phyloP scores from a whole-genome alignment of 306 rosid genomes.

The Sesbania bispinosa region DNA sequence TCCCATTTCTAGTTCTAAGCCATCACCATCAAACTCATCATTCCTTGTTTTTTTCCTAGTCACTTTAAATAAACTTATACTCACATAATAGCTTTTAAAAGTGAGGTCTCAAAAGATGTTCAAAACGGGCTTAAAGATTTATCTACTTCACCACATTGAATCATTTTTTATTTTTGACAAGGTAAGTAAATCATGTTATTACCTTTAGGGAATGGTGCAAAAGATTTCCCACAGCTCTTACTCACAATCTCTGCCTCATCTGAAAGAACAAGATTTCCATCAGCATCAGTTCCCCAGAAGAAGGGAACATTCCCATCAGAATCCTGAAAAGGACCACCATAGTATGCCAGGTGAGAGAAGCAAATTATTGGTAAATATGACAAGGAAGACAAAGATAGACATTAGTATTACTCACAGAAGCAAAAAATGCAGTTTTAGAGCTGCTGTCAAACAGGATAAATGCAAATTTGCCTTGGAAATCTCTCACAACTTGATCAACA shows the following conservation, averaged over 20 bases:
- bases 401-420: constrained; percentile 61
- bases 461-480: constrained; percentile 86
- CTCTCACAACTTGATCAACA: constrained; percentile 92
- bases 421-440: constrained; percentile 57
- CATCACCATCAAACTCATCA: neutral
- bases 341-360: constrained; percentile 1
- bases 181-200: constrained; percentile 9
- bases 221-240: constrained; percentile 89
- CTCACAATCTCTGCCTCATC: constrained; percentile 60
- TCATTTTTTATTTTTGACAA: too few relatives aligned
- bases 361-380: neutral
- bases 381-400: neutral
- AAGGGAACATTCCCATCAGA: constrained; percentile 80
- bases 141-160: neutral
- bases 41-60: neutral
- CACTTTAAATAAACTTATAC: neutral
- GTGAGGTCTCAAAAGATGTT: constrained; percentile 11
- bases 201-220: constrained; percentile 97
- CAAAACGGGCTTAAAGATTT: neutral
- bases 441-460: constrained; percentile 75
- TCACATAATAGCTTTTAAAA: neutral
- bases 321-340: constrained; percentile 49
- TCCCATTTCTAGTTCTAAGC: constrained; percentile 17
- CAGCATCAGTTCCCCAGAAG: constrained; percentile 95
- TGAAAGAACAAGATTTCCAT: constrained; percentile 73